phyloP scores from a whole-genome alignment of 2,329 filamentous ascomycete genomes.

The Zymoseptoria brevis region DNA sequence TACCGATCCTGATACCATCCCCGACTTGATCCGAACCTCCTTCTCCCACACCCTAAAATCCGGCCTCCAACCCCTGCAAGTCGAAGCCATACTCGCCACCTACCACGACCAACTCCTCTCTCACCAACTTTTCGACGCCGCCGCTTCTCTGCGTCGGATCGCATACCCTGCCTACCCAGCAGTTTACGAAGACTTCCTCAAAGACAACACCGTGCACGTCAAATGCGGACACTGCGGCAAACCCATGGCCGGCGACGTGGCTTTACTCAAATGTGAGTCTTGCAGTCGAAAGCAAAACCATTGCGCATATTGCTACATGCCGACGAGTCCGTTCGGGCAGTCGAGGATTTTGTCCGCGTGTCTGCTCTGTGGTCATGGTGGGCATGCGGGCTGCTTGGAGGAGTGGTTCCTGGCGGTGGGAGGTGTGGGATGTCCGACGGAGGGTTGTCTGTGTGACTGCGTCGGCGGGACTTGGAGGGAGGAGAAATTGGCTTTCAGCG shows the following conservation, averaged over 20 bases:
- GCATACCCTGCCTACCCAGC: conserved; percentile 48
- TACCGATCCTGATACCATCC: conserved; percentile 26
- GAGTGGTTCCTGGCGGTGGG: conserved; percentile 47
- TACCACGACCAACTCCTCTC: conserved; percentile 50
- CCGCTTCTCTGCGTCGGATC: conserved; percentile 49
- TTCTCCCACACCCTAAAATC: conserved; percentile 35
- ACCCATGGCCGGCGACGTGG: conserved; percentile 39
- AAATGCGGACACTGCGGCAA: conserved; percentile 51
- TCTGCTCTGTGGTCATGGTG: conserved; percentile 53
- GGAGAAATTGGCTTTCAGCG: conserved; percentile 8
- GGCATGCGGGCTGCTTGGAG: conserved; percentile 50
- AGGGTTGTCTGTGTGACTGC: conserved; percentile 54
- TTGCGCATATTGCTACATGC: conserved; percentile 40
- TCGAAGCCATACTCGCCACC: conserved; percentile 47
- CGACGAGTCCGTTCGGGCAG: conserved; percentile 30
- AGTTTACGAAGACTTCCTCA: conserved; percentile 50
- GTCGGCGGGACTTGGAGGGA: conserved; percentile 10
- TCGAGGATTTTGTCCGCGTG: conserved; percentile 38
- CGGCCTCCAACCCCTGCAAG: conserved; percentile 43
- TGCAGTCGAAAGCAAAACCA: conserved; percentile 38
- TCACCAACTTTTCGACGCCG: conserved; percentile 42
- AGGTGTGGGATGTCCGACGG: conserved; percentile 50
- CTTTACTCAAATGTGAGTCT: conserved; percentile 45
- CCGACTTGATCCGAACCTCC: conserved; percentile 33
- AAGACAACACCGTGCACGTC: conserved; percentile 47